Evolutionary conservation across 2,329 filamentous ascomycete species (phyloP).

Genomic region (Penicillium concentricum): DNA sequence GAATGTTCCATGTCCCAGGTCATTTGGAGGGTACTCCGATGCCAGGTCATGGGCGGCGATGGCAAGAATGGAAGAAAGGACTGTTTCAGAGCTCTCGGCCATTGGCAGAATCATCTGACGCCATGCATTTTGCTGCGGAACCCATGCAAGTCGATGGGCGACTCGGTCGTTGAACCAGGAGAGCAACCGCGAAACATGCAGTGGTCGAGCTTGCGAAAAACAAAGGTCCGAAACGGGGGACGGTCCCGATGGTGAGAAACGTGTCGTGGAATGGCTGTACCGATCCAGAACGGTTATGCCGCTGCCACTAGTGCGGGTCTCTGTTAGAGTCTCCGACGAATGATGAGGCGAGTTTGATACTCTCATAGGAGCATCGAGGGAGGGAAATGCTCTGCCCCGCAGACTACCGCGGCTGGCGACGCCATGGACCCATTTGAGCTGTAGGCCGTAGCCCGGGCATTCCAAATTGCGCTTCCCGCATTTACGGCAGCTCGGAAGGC

Average conservation of each 20-base stretch:
- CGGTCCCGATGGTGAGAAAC: not conserved
- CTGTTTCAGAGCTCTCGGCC: constrained; percentile 15
- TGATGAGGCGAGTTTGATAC: not conserved
- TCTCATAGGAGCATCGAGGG: not conserved
- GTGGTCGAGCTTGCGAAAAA: not conserved
- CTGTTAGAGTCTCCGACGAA: not conserved
- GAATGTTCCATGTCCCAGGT: not conserved
- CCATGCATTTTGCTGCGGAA: constrained; percentile 20
- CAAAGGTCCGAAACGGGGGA: not conserved
- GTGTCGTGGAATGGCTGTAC: not conserved
- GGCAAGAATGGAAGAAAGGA: constrained; percentile 21
- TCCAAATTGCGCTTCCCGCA: constrained; percentile 25
- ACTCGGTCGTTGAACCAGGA: constrained; percentile 10
- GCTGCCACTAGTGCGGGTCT: not conserved
- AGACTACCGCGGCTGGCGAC: constrained; percentile 28
- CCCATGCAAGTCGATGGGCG: constrained; percentile 10
- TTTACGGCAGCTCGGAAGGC: constrained; percentile 24
- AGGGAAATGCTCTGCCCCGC: constrained; percentile 20
- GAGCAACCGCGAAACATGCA: constrained; percentile 4
- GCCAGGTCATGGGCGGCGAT: constrained; percentile 19
- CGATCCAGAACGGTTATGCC: not conserved
- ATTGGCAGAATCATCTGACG: constrained; percentile 22
- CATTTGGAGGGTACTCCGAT: constrained; percentile 5
- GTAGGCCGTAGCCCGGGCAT: constrained; percentile 27
- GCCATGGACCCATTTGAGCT: constrained; percentile 26